Evolutionary conservation across 106 monocot genomes (phyloP).

Genomic region (Dactylorhiza incarnata): DNA sequence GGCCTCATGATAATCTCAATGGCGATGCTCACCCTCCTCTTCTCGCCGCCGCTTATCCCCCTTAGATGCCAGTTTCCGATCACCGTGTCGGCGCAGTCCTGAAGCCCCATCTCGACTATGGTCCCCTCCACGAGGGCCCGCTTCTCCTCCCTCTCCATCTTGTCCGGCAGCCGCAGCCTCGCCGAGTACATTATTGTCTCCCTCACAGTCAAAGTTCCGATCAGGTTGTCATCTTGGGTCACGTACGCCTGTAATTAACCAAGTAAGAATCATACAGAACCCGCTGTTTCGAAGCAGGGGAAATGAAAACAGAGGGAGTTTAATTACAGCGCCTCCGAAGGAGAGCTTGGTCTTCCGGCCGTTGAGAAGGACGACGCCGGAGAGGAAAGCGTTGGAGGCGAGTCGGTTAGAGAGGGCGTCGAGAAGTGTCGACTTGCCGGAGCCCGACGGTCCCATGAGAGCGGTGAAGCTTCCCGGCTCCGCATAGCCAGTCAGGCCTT

Average conservation of each 20-base stretch:
- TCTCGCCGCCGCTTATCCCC: constrained; percentile 92
- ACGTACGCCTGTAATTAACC: constrained; percentile 55
- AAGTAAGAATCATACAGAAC: neutral
- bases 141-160: constrained; percentile 66
- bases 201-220: constrained; percentile 76
- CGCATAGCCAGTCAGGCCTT: constrained; percentile 61
- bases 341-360: constrained; percentile 66
- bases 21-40: constrained; percentile 90
- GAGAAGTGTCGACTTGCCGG: constrained; percentile 67
- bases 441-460: constrained; percentile 77
- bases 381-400: constrained; percentile 60
- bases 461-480: constrained; percentile 63
- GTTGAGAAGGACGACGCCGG: constrained; percentile 51
- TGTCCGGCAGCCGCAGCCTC: constrained; percentile 57
- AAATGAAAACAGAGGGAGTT: neutral
- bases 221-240: constrained; percentile 83
- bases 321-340: constrained; percentile 61
- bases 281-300: neutral
- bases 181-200: constrained; percentile 83
- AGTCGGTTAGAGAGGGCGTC: constrained; percentile 60
- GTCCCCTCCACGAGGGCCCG: constrained; percentile 64
- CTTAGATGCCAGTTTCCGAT: constrained; percentile 80
- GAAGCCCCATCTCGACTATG: constrained; percentile 77
- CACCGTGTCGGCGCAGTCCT: constrained; percentile 67
- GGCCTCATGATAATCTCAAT: constrained; percentile 96